These are phyloP conservation scores for Helianthus tuberosus DNA, from an alignment of 129 eudicot genomes.

Conservation along the genomic window DNA sequence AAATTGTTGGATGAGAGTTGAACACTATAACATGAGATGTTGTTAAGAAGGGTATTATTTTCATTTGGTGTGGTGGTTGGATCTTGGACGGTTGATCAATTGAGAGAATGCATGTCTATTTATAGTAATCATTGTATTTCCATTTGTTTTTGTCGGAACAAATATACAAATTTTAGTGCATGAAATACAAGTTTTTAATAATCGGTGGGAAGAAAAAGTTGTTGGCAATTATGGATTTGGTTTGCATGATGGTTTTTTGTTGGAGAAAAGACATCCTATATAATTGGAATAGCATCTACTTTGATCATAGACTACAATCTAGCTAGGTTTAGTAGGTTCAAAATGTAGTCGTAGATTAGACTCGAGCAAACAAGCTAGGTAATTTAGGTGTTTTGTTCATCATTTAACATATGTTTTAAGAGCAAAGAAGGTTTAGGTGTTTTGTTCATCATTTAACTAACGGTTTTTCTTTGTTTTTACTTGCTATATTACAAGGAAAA, in stretches of 20 bases:
- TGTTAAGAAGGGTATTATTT: conserved; percentile 26
- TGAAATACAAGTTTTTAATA: conserved; percentile 13
- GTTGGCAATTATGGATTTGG: conserved; percentile 23
- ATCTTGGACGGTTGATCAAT: conserved; percentile 25
- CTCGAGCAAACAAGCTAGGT: neutral
- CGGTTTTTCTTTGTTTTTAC: neutral
- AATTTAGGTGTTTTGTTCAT: conserved; percentile 18
- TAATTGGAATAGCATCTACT: conserved; percentile 32
- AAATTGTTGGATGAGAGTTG: conserved; percentile 5
- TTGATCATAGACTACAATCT: conserved; percentile 21
- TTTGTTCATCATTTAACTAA: conserved; percentile 7
- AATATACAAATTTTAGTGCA: conserved; percentile 7
- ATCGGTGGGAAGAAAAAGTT: conserved; percentile 17
- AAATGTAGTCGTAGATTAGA: neutral
- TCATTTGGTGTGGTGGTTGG: conserved; percentile 33
- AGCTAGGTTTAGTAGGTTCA: conserved; percentile 27
- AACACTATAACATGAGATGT: conserved; percentile 19
- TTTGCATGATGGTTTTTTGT: conserved; percentile 32
- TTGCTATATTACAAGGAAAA: neutral
- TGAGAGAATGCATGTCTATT: conserved; percentile 35
- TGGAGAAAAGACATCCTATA: conserved; percentile 34
- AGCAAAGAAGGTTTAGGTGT: conserved; percentile 5
- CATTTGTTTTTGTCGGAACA: conserved; percentile 24
- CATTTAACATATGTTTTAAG: neutral
- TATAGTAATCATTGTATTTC: conserved; percentile 38